Evolutionary conservation across 2,329 filamentous ascomycete species (phyloP), one percentile per base, ranked within the genome.

Genomic region (Zalaria sp.): DNA sequence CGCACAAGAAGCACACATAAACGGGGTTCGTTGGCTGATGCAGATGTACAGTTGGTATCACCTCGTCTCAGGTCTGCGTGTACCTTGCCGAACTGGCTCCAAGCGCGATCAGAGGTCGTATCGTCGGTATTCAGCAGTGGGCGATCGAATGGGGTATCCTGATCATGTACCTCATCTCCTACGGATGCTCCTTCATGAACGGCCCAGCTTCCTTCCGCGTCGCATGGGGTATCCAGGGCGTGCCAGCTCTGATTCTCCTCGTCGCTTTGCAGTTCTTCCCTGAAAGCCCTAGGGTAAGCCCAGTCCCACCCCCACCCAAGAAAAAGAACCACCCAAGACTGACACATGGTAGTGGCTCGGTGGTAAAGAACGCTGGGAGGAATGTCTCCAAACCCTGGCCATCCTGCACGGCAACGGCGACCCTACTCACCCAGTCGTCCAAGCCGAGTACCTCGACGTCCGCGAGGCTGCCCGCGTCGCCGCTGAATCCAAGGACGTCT

Each of bases 41-140:
- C 18, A 18, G 18, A 18, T 18, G 18, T 18, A 83, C 86, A 35
- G 85, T 94, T 45, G 88, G 88, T 60, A 83, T 87, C 57, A 71
- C 93, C 37, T 93, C 87, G 0, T 89, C 87, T 38, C 93, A 94
- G 51, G 86, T 94, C 1, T 88, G 88, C 0, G 83, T 94, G 37
- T 94, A 93, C 58, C 87, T 94, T 58, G 89, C 87, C 36, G 88
- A 94, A 59, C 93, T 94, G 11, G 60, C 62, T 2, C 60, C 60
- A 9, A 62, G 62, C 44, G 53, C 60, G 10, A 65, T 64, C 28
- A 57, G 62, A 40, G 77, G 77, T 5, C 67, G 75, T 7, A 69
- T 81, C 3, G 73, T 83, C 10, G 72, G 71, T 2, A 60, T 81
- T 3, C 78, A 83, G 51, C 79, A 83, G 55, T 81, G 77, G 74